These are phyloP conservation scores for Kwoniella sp. DNA, from an alignment of 768 basidiomycete genomes.

Conservation along the genomic window DNA sequence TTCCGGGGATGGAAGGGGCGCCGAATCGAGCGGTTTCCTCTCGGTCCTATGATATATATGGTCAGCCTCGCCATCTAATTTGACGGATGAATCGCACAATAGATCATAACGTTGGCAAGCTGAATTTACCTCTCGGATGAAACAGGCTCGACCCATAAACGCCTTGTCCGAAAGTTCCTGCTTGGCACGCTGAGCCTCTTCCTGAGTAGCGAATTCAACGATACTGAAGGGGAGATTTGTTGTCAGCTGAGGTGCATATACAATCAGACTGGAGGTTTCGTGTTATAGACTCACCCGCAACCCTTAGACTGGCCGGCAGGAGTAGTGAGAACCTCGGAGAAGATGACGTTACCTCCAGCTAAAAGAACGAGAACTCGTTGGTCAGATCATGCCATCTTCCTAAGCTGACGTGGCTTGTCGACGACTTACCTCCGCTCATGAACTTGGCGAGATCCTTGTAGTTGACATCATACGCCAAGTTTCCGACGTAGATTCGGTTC, in stretches of 20 bases:
- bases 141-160: constrained; percentile 90
- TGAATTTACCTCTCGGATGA: constrained; percentile 81
- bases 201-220: constrained; percentile 87
- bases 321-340: constrained; percentile 97
- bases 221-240: constrained; percentile 63
- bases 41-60: constrained; percentile 70
- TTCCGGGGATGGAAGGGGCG: constrained; percentile 90
- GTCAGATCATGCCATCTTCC: not conserved
- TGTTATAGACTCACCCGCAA: constrained; percentile 87
- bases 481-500: constrained; percentile 97
- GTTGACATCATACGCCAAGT: constrained; percentile 97
- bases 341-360: constrained; percentile 98
- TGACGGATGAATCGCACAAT: too few relatives aligned
- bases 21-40: constrained; percentile 95
- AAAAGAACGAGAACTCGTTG: constrained; percentile 52
- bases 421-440: constrained; percentile 98
- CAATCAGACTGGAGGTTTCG: not conserved
- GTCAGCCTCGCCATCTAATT: not conserved
- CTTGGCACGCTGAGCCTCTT: constrained; percentile 86
- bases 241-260: constrained; percentile 4
- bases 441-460: constrained; percentile 99
- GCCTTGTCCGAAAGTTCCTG: constrained; percentile 85
- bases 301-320: constrained; percentile 97
- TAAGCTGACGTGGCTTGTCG: constrained; percentile 52
- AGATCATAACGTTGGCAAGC: too few relatives aligned